Percentiles rank a stretch among this genome's conserved stretches.
These are phyloP conservation scores for Penicillium sp. DNA, from an alignment of 2,329 filamentous ascomycete genomes.

Conservation along the genomic window DNA sequence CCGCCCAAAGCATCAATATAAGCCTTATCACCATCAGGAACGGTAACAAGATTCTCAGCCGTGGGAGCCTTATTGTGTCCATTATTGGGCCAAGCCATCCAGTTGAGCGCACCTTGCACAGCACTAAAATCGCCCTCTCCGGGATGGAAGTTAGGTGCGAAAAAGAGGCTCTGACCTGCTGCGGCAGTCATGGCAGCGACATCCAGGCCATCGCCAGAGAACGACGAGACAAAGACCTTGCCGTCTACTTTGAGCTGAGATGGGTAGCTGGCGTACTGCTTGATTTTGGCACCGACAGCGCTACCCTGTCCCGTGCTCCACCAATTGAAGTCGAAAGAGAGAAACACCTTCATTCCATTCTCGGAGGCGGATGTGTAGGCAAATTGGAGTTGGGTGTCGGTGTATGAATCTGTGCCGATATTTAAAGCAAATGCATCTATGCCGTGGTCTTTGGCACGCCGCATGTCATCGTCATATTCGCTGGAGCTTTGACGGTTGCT, in stretches of 20 bases:
- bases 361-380: conserved; percentile 53
- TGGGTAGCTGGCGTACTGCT: conserved; percentile 44
- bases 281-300: conserved; percentile 48
- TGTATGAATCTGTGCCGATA: conserved; percentile 47
- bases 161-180: conserved; percentile 49
- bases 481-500: conserved; percentile 43
- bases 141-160: conserved; percentile 53
- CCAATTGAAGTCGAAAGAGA: conserved; percentile 60
- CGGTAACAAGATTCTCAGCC: conserved; percentile 39
- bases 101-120: conserved; percentile 46
- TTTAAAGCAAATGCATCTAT: conserved; percentile 55
- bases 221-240: conserved; percentile 56
- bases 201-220: conserved; percentile 51
- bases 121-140: conserved; percentile 37
- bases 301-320: conserved; percentile 39
- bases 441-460: conserved; percentile 42
- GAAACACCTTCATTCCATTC: conserved; percentile 54
- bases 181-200: conserved; percentile 42
- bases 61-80: conserved; percentile 53
- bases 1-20: conserved; percentile 35
- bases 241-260: conserved; percentile 53
- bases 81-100: conserved; percentile 47
- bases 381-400: conserved; percentile 48
- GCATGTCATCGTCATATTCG: conserved; percentile 52
- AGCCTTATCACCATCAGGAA: conserved; percentile 38